phyloP scores from a whole-genome alignment of 768 basidiomycete genomes.

The Rubroboletus satanas region DNA sequence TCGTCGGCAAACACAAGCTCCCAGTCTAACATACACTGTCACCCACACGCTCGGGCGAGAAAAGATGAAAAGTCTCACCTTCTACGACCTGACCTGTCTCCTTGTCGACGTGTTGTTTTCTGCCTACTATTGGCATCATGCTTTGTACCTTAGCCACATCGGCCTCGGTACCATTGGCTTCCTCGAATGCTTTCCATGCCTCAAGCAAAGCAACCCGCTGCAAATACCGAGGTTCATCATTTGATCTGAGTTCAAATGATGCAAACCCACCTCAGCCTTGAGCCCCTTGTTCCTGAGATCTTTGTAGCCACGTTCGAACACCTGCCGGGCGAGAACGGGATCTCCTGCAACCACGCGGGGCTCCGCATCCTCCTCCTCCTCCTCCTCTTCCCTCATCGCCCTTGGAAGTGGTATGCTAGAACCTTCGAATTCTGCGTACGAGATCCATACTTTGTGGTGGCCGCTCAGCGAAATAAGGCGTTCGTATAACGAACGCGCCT shows the following conservation, averaged over 20 bases:
- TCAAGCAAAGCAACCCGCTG: conserved; percentile 90
- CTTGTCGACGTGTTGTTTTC: conserved; percentile 76
- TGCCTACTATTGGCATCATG: conserved; percentile 92
- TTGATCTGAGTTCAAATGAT: not conserved
- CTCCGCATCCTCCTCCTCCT: conserved; percentile 49
- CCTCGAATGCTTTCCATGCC: conserved; percentile 94
- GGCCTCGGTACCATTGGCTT: conserved; percentile 66
- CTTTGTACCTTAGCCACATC: conserved; percentile 79
- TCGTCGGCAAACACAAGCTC: conserved; percentile 96
- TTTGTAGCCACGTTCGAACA: conserved; percentile 86
- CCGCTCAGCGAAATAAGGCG: conserved; percentile 80
- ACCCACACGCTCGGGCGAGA: not conserved
- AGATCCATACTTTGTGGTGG: conserved; percentile 97
- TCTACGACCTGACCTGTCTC: conserved; percentile 85
- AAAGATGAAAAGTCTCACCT: conserved; percentile 45
- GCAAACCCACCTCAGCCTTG: conserved; percentile 75
- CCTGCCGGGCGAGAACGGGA: conserved; percentile 59
- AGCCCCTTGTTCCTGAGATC: conserved; percentile 77
- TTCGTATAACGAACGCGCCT: conserved; percentile 83
- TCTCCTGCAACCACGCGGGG: conserved; percentile 69
- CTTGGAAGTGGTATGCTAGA: conserved; percentile 65
- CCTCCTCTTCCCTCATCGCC: conserved; percentile 66
- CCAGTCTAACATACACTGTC: conserved; percentile 59
- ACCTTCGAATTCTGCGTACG: conserved; percentile 90
- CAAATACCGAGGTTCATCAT: conserved; percentile 1